Percentiles rank a stretch among this genome's conserved stretches.
phyloP scores from a whole-genome alignment of 2,329 filamentous ascomycete species.

The Epichloe brachyelytri region DNA sequence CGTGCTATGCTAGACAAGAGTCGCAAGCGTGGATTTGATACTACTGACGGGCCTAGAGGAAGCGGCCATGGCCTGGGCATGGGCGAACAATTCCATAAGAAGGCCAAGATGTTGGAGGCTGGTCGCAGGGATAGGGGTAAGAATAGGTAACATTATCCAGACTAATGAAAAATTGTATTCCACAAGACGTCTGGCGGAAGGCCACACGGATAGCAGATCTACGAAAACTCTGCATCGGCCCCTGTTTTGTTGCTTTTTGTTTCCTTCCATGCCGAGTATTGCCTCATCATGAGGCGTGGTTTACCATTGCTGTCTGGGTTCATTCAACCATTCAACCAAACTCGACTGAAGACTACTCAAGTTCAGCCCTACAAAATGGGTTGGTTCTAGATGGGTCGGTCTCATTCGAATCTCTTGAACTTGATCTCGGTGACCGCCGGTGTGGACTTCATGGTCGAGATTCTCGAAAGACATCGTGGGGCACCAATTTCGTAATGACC shows the following conservation, averaged over 20 bases:
- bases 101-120: conserved; percentile 41
- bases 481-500: neutral
- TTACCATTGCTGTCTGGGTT: too few relatives aligned
- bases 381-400: neutral
- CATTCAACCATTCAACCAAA: too few relatives aligned
- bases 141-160: conserved; percentile 16
- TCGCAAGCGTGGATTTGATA: conserved; percentile 63
- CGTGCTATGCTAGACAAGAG: conserved; percentile 66
- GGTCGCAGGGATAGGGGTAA: conserved; percentile 33
- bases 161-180: neutral
- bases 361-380: neutral
- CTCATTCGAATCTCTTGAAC: neutral
- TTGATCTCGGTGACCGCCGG: neutral
- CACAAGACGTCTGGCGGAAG: neutral
- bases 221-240: too few relatives aligned
- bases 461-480: neutral
- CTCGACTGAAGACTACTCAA: neutral
- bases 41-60: conserved; percentile 53
- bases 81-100: conserved; percentile 64
- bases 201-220: too few relatives aligned
- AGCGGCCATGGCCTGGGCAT: conserved; percentile 47
- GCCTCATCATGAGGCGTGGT: too few relatives aligned
- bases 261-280: too few relatives aligned
- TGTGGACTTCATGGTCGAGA: neutral
- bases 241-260: too few relatives aligned